Percentiles rank a stretch among this genome's conserved stretches.
Evolutionary conservation across 148 eudicot species (phyloP).

Genomic region (Oxyria digyna): DNA sequence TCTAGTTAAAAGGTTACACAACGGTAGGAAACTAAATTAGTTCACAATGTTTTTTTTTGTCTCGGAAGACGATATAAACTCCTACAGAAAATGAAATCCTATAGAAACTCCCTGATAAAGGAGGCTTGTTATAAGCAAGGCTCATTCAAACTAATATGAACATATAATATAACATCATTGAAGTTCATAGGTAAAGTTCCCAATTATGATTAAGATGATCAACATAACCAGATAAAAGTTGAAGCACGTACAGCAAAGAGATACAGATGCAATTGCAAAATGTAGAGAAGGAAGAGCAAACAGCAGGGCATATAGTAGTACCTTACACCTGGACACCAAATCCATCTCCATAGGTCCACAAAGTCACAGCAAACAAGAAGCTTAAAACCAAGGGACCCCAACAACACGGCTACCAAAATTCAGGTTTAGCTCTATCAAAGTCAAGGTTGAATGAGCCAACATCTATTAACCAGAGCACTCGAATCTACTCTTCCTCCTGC

Average conservation of each 20-base stretch:
- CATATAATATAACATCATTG: neutral
- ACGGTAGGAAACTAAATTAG: neutral
- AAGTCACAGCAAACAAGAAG: neutral
- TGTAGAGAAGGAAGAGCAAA: neutral
- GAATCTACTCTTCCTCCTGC: conserved; percentile 2
- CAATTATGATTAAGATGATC: neutral
- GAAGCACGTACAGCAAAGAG: neutral
- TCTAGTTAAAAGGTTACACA: neutral
- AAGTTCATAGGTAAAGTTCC: neutral
- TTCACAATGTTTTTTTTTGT: neutral
- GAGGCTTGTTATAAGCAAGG: neutral
- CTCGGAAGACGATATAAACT: neutral
- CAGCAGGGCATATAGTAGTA: conserved; percentile 12
- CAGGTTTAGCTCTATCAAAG: neutral
- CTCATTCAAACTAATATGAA: neutral
- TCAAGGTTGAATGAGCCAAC: conserved; percentile 12
- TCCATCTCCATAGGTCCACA: conserved; percentile 29
- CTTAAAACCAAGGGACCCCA: neutral
- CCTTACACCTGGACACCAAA: conserved; percentile 74
- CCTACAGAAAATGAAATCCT: neutral
- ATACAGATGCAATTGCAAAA: neutral
- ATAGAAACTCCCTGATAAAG: neutral
- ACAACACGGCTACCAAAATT: conserved; percentile 2
- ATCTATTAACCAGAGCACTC: neutral
- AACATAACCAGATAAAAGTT: neutral